Conservation (phyloP, 495 filamentous ascomycete genomes). For the Stereocaulon alpinum region DNA sequence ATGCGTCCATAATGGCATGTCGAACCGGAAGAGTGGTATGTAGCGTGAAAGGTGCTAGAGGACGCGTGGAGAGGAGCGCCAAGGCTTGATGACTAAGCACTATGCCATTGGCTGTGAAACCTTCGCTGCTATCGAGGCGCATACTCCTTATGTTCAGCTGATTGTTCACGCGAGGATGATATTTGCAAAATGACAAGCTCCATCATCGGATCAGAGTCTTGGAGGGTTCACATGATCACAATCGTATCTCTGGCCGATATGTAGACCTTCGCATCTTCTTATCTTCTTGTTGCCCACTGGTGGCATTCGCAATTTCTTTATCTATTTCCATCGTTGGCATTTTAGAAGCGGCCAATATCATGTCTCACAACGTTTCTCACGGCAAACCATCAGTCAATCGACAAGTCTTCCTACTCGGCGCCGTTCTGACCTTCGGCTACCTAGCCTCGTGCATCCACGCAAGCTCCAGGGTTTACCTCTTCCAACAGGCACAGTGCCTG, state of each 20-base stretch:
- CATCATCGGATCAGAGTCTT: neutral
- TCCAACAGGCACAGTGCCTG: slow-evolving; percentile 12
- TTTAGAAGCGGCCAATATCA: neutral
- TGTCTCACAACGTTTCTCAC: neutral
- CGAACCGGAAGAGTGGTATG: no score
- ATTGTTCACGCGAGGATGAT: no score
- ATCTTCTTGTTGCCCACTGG: neutral
- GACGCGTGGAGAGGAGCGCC: no score
- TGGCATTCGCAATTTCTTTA: neutral
- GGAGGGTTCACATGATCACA: neutral
- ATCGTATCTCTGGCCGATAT: neutral
- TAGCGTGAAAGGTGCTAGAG: no score
- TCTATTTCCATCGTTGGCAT: neutral
- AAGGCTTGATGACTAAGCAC: no score
- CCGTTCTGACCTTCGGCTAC: slow-evolving; percentile 10
- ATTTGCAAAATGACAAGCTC: neutral
- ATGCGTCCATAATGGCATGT: no score
- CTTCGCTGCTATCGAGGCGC: no score
- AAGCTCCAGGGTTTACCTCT: slow-evolving; percentile 16
- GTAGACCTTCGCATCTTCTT: neutral
- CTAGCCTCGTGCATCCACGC: slow-evolving; percentile 11
- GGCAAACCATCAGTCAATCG: neutral
- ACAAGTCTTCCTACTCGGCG: slow-evolving; percentile 5
- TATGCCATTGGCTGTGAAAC: no score
- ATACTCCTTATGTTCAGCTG: no score